phyloP scores from a whole-genome alignment of 1,284 basidiomycete species.

The Ceratobasidium sp. region DNA sequence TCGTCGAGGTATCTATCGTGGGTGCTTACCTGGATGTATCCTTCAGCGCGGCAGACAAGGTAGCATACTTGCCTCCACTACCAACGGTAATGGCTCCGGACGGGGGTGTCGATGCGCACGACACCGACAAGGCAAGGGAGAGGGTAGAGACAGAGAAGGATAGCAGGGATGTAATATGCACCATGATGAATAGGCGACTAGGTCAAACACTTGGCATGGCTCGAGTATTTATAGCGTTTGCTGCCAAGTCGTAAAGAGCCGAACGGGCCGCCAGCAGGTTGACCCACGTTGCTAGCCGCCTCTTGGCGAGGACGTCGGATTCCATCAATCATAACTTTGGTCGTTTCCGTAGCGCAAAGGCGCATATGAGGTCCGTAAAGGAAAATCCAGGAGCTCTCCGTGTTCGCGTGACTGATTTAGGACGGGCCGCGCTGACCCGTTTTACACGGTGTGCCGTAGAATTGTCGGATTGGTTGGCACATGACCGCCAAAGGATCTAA shows the following conservation, averaged over 20 bases:
- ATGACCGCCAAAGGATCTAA: neutral
- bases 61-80: constrained; percentile 47
- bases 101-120: constrained; percentile 30
- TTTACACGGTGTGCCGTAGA: constrained; percentile 2
- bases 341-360: neutral
- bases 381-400: neutral
- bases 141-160: constrained; percentile 22
- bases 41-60: constrained; percentile 49
- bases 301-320: constrained; percentile 3
- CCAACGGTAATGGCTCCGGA: constrained; percentile 48
- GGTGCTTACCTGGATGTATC: constrained; percentile 46
- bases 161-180: constrained; percentile 5
- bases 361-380: neutral
- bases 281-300: neutral
- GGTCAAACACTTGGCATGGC: neutral
- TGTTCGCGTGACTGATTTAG: neutral
- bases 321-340: neutral
- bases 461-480: constrained; percentile 14
- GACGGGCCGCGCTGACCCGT: constrained; percentile 7
- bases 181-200: neutral
- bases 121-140: constrained; percentile 9
- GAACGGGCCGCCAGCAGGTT: constrained; percentile 8
- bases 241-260: neutral
- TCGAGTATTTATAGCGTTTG: neutral
- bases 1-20: too few relatives aligned